Conservation (phyloP, 805 yeast species). For the Pichia scutulata region DNA sequence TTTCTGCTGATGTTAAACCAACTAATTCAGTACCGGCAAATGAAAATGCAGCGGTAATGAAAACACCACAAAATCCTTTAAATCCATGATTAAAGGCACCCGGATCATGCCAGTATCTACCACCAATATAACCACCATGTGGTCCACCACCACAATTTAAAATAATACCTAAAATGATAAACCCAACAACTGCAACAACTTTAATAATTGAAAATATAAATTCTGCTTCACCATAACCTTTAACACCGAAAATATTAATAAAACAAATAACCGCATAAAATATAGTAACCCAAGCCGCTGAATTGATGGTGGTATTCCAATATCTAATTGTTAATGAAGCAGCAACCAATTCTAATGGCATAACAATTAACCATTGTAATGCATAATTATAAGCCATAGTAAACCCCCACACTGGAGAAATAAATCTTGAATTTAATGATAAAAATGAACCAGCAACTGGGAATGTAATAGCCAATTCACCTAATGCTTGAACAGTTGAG, state of each 20-base stretch:
- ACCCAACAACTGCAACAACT: conserved; percentile 48
- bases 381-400: conserved; percentile 52
- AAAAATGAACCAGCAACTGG: conserved; percentile 54
- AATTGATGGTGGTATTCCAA: conserved; percentile 37
- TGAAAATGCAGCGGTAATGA: conserved; percentile 53
- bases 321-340: conserved; percentile 41
- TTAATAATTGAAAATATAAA: conserved; percentile 45
- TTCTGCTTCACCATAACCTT: conserved; percentile 63
- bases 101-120: conserved; percentile 48
- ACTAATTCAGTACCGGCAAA: conserved; percentile 58
- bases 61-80: conserved; percentile 55
- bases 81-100: conserved; percentile 43
- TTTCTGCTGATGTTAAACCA: conserved; percentile 58
- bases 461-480: conserved; percentile 53
- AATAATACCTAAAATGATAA: conserved; percentile 44
- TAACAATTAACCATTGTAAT: conserved; percentile 41
- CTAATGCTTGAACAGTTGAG: conserved; percentile 53
- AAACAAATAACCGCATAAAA: conserved; percentile 41
- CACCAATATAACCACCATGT: conserved; percentile 50
- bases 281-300: conserved; percentile 47
- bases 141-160: conserved; percentile 57
- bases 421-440: conserved; percentile 46
- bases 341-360: conserved; percentile 48
- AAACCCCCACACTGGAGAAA: conserved; percentile 51
- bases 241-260: conserved; percentile 51